Base-by-base conservation (phyloP, 2,329 filamentous ascomycete species). In the Annulohypoxylon truncatum region DNA sequence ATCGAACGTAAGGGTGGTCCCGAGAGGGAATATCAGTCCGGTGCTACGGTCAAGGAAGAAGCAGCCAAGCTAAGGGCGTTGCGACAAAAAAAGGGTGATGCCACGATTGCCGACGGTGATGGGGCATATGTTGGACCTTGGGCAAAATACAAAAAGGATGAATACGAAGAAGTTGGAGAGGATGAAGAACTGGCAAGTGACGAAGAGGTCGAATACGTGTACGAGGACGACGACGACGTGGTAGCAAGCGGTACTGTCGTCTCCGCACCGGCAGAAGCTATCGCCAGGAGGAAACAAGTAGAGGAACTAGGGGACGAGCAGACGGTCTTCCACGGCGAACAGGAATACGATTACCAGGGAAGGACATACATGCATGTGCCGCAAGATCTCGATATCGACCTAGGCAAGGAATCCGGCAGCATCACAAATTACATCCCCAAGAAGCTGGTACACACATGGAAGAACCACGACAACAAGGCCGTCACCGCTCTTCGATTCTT, bases 281-380 rank as follows among this genome's bases (percentile, higher is more conserved):
- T 90, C 40, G 82, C 81, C 33, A 82, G 83, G 67, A 79, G 89
- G 71, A 87, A 87, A 76, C 82, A 87, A 75, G 83, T 84, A 7
- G 87, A 89, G 75, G 83, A 84, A 69, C 70, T 84, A 73, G 89
- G 89, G 64, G 87, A 87, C 24, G 96, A 99, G 82, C 96, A 91
- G 55, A 94, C 91, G 44, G 90, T 89, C 46, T 99, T 98, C 80
- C 92, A 97, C 75, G 96, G 94, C 67, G 86, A 86, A 40, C 85
- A 92, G 76, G 84, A 96, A 80, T 91, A 90, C 82, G 96, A 99
- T 78, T 99, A 99, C 82, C 92, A 96, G 78, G 96, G 96, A 50
- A 86, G 96, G 70, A 97, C 95, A 31, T 99, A 97, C 78, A 97
- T 99, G 95, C 96, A 99, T 80, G 86, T 98, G 47, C 96, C 96